Conservation (phyloP, 2,329 filamentous ascomycete species). For the Paraphoma chrysanthemicola region DNA sequence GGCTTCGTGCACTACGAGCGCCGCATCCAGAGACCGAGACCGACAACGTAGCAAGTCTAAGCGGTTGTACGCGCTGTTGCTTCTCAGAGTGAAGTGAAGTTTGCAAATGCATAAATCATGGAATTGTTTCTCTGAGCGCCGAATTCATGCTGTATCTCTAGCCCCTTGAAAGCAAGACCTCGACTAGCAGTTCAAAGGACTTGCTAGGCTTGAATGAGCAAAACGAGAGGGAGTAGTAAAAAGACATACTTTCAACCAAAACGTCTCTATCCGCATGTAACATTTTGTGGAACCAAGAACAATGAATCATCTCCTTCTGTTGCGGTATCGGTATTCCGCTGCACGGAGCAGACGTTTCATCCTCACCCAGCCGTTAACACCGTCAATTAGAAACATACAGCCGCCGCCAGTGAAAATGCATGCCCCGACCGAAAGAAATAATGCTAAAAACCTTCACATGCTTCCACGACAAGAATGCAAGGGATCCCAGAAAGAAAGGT, state of each 20-base stretch:
- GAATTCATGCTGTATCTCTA: constrained; percentile 36
- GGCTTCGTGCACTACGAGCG: constrained; percentile 2
- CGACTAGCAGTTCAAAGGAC: not conserved
- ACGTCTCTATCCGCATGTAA: constrained; percentile 10
- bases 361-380: constrained; percentile 36
- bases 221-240: not conserved
- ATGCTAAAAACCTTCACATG: constrained; percentile 36
- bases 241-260: constrained; percentile 1
- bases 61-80: too few relatives aligned
- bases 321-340: constrained; percentile 2
- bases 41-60: too few relatives aligned
- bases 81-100: too few relatives aligned
- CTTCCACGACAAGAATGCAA: constrained; percentile 28
- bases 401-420: constrained; percentile 50
- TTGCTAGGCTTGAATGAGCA: not conserved
- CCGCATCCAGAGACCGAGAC: too few relatives aligned
- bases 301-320: constrained; percentile 11
- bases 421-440: constrained; percentile 34
- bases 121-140: constrained; percentile 40
- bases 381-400: constrained; percentile 44
- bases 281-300: constrained; percentile 10
- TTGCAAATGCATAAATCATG: constrained; percentile 8
- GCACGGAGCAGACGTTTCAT: constrained; percentile 10
- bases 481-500: constrained; percentile 33
- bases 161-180: constrained; percentile 11